Percentiles rank a stretch among this genome's conserved stretches.
Conservation (phyloP, 2,329 filamentous ascomycete genomes). For the Chaetomiaceae sp. region DNA sequence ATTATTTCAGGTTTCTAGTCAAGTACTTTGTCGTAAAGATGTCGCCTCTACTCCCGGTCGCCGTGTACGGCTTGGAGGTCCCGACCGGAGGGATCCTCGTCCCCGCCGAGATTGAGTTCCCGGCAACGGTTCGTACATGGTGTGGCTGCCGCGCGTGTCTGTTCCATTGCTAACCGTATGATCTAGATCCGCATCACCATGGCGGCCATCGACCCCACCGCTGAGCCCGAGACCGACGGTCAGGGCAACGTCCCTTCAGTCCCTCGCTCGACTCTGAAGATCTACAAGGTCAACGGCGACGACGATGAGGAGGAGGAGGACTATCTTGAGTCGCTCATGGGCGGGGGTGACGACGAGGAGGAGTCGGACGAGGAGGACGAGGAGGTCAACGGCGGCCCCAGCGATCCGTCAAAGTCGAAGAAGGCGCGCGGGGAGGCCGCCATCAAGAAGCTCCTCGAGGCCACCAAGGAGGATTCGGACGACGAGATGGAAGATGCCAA, state of each 20-base stretch:
- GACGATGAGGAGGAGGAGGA: slow-evolving; percentile 63
- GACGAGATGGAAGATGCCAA: slow-evolving; percentile 73
- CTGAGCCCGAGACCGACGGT: slow-evolving; percentile 62
- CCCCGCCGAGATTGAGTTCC: slow-evolving; percentile 71
- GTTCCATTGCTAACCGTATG: slow-evolving; percentile 28
- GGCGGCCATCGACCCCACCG: slow-evolving; percentile 92
- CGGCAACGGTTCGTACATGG: slow-evolving; percentile 67
- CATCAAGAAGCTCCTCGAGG: slow-evolving; percentile 71
- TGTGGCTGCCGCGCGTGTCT: neutral
- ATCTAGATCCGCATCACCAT: slow-evolving; percentile 91
- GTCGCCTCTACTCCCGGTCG: slow-evolving; percentile 59
- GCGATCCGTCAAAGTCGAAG: slow-evolving; percentile 85
- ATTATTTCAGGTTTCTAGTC: neutral
- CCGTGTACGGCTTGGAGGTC: slow-evolving; percentile 89
- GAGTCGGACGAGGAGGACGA: slow-evolving; percentile 58
- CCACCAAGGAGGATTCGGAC: slow-evolving; percentile 55
- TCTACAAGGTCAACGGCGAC: slow-evolving; percentile 70
- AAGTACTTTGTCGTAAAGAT: slow-evolving; percentile 36
- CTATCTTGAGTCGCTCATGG: slow-evolving; percentile 54
- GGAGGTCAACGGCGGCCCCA: slow-evolving; percentile 82
- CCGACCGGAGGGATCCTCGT: slow-evolving; percentile 79
- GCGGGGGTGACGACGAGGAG: slow-evolving; percentile 44
- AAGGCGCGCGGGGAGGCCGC: slow-evolving; percentile 77
- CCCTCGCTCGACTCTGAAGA: slow-evolving; percentile 81
- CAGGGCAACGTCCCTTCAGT: slow-evolving; percentile 57